A percentile compares a stretch with the other conserved stretches of the same genome.
Conservation (phyloP, 257 asterid genomes). For the Fraxinus quadrangulata region DNA sequence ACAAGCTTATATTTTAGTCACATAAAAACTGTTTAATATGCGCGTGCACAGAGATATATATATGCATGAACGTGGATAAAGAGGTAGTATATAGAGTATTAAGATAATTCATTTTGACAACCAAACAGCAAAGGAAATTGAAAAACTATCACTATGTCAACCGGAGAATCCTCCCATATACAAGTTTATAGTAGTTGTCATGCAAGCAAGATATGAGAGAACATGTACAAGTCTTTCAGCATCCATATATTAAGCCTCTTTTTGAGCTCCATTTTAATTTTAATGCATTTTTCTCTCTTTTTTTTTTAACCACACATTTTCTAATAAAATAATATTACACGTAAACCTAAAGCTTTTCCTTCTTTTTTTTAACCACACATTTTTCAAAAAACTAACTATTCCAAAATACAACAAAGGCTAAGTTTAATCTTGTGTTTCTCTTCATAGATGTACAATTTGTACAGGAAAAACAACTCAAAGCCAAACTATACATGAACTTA, state of each 20-base stretch:
- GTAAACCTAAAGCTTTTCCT: too few relatives aligned
- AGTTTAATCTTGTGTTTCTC: slow-evolving; percentile 24
- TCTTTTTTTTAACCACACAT: too few relatives aligned
- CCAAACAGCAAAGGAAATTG: not conserved
- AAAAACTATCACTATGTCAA: not conserved
- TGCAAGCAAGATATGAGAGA: not conserved
- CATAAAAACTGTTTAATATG: not conserved
- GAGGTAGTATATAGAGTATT: not conserved
- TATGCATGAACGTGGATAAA: not conserved
- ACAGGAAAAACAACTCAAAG: not conserved
- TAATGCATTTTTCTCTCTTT: too few relatives aligned
- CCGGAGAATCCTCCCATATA: not conserved
- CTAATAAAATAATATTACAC: too few relatives aligned
- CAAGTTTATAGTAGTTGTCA: not conserved
- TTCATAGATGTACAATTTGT: slow-evolving; percentile 21
- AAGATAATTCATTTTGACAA: not conserved
- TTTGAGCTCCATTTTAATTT: too few relatives aligned
- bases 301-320: too few relatives aligned
- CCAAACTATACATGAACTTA: slow-evolving; percentile 21
- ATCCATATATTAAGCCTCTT: slow-evolving; percentile 7
- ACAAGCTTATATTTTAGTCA: not conserved
- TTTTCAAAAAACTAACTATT: too few relatives aligned
- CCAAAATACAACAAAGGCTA: too few relatives aligned
- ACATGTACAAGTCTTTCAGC: slow-evolving; percentile 14
- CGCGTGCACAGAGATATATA: not conserved